Percentiles rank a stretch among this genome's conserved stretches.
Conservation (phyloP, 768 basidiomycete genomes). For the Tephrocybe sp. region DNA sequence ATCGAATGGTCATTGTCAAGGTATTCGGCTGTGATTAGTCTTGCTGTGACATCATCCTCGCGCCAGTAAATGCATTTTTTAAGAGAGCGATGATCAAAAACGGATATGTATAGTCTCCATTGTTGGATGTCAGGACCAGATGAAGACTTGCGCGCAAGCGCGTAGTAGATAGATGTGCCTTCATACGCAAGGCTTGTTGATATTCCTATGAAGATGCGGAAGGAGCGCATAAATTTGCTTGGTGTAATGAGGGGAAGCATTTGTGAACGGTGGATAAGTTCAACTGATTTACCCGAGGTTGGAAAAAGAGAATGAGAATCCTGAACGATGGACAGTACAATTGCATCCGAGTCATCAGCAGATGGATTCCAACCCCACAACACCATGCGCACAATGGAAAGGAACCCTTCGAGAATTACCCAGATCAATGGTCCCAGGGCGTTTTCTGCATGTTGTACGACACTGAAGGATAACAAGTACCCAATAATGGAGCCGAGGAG, state of each 20-base stretch:
- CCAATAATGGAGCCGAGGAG: slow-evolving; percentile 7
- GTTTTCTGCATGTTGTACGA: slow-evolving; percentile 3
- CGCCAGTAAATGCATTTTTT: background rate
- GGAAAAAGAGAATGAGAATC: background rate
- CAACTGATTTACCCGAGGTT: background rate
- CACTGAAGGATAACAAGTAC: slow-evolving; percentile 17
- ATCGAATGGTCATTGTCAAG: too few species aligned
- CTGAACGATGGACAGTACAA: background rate
- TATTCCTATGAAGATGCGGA: background rate
- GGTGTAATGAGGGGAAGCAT: slow-evolving; percentile 1
- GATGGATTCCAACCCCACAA: slow-evolving; percentile 15
- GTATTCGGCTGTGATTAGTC: background rate
- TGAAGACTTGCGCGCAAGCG: background rate
- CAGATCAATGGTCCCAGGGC: slow-evolving; percentile 7
- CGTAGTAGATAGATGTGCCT: background rate
- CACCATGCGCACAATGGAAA: slow-evolving; percentile 10
- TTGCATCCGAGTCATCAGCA: background rate
- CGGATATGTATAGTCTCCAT: background rate
- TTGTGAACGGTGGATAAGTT: background rate
- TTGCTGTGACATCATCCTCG: background rate
- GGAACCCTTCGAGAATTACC: slow-evolving; percentile 12
- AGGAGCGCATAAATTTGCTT: background rate
- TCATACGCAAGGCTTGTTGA: background rate
- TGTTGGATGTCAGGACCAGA: background rate
- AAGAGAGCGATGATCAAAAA: background rate